A percentile compares a stretch with the other conserved stretches of the same genome.
Evolutionary conservation across 2,329 filamentous ascomycete species (phyloP).

Genomic region (Colletotrichum siamense): DNA sequence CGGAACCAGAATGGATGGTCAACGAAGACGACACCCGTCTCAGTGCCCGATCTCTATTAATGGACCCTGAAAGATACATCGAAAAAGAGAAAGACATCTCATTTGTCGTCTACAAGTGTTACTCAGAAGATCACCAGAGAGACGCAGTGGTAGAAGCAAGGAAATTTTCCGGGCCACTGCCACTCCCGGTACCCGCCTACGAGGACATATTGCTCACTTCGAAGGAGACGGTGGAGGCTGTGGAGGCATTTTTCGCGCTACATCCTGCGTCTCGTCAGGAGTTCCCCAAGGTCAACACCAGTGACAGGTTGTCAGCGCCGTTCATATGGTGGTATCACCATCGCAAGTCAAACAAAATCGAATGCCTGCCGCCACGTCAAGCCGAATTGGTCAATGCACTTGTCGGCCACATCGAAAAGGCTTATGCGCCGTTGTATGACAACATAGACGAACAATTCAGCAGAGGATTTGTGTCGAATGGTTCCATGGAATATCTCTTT

Average conservation of each 20-base stretch:
- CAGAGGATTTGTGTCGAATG: background rate
- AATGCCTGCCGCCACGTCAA: background rate
- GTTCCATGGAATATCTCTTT: background rate
- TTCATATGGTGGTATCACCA: background rate
- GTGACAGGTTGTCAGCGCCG: background rate
- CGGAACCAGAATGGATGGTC: background rate
- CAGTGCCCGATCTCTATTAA: background rate
- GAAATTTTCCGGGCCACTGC: background rate
- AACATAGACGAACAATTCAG: background rate
- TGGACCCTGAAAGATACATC: background rate
- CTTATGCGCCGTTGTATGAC: background rate
- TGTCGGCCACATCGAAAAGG: background rate
- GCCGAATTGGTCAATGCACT: background rate
- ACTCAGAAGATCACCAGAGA: background rate
- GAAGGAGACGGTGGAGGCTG: background rate
- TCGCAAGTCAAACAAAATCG: background rate
- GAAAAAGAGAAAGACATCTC: background rate
- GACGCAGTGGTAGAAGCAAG: background rate
- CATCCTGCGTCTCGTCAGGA: background rate
- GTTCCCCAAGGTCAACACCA: background rate
- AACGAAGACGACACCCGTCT: background rate
- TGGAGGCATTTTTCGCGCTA: background rate
- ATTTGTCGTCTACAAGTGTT: background rate
- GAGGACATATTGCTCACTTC: background rate
- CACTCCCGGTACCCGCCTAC: background rate